Base-by-base conservation (phyloP, 208 protist species). In the Sergeia podlipaevii region DNA sequence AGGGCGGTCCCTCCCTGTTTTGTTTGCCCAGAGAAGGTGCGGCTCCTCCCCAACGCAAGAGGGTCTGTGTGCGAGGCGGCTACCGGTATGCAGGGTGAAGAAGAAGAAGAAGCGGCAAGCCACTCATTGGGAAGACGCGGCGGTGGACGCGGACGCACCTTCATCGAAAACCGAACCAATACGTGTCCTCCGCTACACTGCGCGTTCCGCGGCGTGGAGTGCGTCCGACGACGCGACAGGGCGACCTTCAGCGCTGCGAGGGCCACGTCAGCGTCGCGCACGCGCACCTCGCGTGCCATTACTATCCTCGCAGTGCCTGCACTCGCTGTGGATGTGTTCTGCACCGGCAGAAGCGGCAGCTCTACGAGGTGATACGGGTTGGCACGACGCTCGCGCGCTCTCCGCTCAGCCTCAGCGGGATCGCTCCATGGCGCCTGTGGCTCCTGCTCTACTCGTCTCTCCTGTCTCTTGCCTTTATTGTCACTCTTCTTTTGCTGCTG, bases 211-310 rank as follows among this genome's bases (percentile, higher is more conserved):
- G 38, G 28, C 20, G 54, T 68, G 10, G 38, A 39, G 6, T 53
- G 54, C 18, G 60, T 41, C 23, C 66, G 59, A 17, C 66, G 66
- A 30, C 58, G 66, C 32, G 46, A 20, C 24, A 62, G 27, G 26
- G 59, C 66, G 21, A 63, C 60, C 34, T 63, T 37, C 4, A 74
- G 33, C 10, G 39, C 60, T 38, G 58, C 48, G 39, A 63, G 39
- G 21, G 48, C 59, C 7, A 65, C 65, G 21, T 29, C 20, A 1
- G 55, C 50, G 8, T 48, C 44, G 36, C 57, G 65, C 63, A 5
- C 57, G 65, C 44, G 64, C 50, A 42, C 21, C 32, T 29, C 27
- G 11, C 11, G 11, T 38, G n/a, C 39, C 39, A 45, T 20, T 6
- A 21, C 39, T 20, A n/a, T 45, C 39, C 10, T 17, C 8, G 39